These are phyloP conservation scores for Chenopodium formosanum DNA, from an alignment of 148 eudicot species.

Conservation along the genomic window DNA sequence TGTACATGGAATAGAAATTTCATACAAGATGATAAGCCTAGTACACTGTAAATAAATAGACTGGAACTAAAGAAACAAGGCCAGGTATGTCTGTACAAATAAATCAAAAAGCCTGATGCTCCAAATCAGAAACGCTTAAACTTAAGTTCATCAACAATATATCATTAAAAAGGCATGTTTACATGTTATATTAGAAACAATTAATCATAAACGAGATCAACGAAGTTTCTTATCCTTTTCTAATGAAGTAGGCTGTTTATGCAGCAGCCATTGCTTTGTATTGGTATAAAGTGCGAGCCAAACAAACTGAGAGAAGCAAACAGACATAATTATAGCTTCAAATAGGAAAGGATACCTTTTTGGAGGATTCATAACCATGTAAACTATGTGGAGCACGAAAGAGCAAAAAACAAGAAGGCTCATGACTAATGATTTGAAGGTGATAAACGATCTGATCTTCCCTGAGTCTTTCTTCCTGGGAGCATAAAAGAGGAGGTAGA, in stretches of 20 bases:
- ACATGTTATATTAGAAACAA: not conserved
- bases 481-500: constrained; percentile 57
- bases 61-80: not conserved
- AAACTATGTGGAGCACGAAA: constrained; percentile 59
- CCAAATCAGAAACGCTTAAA: not conserved
- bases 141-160: not conserved
- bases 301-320: constrained; percentile 87
- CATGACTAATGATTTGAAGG: constrained; percentile 31
- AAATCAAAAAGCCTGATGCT: not conserved
- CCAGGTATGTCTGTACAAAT: not conserved
- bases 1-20: not conserved
- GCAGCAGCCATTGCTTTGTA: constrained; percentile 63
- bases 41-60: not conserved
- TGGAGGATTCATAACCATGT: constrained; percentile 59
- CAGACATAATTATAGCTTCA: constrained; percentile 82
- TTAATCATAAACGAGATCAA: not conserved
- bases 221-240: constrained; percentile 49
- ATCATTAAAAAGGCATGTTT: not conserved
- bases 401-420: constrained; percentile 35
- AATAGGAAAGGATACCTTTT: constrained; percentile 81
- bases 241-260: constrained; percentile 32
- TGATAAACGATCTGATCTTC: constrained; percentile 25
- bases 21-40: not conserved
- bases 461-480: constrained; percentile 36
- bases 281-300: constrained; percentile 59